Conservation (phyloP, 2,329 filamentous ascomycete genomes). For the Hypomyces perniciosus region DNA sequence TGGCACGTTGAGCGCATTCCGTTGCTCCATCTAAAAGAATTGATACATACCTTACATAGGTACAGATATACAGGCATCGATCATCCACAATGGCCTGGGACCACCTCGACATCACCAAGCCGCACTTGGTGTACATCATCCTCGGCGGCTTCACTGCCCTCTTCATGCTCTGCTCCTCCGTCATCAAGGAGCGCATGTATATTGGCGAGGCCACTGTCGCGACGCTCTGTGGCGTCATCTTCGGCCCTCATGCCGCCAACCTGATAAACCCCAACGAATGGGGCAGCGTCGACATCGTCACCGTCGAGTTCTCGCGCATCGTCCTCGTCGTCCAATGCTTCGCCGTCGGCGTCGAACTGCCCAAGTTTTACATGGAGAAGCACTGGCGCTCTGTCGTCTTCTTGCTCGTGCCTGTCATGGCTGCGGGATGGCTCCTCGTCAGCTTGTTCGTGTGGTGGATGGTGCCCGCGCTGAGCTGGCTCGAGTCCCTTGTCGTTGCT, state of each 20-base stretch:
- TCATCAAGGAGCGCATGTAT: conserved; percentile 98
- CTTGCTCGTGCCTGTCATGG: conserved; percentile 92
- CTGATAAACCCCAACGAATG: conserved; percentile 70
- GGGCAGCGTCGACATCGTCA: conserved; percentile 82
- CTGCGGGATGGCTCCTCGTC: conserved; percentile 87
- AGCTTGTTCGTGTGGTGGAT: conserved; percentile 95
- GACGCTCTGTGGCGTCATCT: conserved; percentile 80
- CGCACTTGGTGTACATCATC: conserved; percentile 98
- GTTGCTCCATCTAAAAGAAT: not conserved
- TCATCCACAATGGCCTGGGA: conserved; percentile 62
- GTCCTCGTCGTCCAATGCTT: conserved; percentile 91
- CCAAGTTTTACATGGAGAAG: conserved; percentile 92
- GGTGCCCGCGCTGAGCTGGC: conserved; percentile 71
- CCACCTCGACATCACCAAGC: conserved; percentile 79
- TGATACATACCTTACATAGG: too few species aligned
- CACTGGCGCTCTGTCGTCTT: conserved; percentile 92
- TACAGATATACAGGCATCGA: not conserved
- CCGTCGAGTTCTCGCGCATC: conserved; percentile 82
- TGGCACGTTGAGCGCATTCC: conserved; percentile 4
- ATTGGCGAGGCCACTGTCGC: conserved; percentile 97
- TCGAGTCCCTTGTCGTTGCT: conserved; percentile 79
- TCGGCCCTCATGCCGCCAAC: conserved; percentile 77
- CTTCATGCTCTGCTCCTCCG: conserved; percentile 96
- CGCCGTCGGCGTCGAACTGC: conserved; percentile 83
- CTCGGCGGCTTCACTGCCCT: conserved; percentile 93